Evolutionary conservation across 192 early-diverging fungal genomes (phyloP), one percentile per base, ranked within the genome.

Genomic region (Backusella mclennaniae): DNA sequence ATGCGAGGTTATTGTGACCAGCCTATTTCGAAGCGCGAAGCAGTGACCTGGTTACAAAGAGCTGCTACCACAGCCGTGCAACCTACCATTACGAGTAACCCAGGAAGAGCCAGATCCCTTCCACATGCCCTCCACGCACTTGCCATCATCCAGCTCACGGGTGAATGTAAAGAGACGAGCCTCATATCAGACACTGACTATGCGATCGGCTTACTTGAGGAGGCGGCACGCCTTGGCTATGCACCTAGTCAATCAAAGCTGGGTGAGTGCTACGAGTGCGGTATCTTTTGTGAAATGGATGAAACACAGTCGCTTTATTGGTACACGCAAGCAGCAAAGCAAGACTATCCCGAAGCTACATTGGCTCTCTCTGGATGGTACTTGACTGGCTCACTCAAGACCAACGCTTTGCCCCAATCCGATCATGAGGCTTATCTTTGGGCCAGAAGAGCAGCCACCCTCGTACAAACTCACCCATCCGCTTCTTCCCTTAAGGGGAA

Each of bases 41-140:
- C 94, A 23, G 87, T 97, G 38, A 95, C 92, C 14, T 97, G 94
- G 95, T 87, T 99, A 44, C 98, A 98, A 81, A 85, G 96, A 36
- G 97, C 95, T 4, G 95, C 94, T 0, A 87, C 89, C 36, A 91
- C 92, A 77, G 94, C 97, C 4, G 95, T 96, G 17, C 26, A 21
- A 31, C 44, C 70, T 3, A 44, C 44, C 4, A 44, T 71, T 33
- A 44, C 23, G 5, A 41, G 42, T 29, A 49, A 36, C 14, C 26
- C 26, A 49, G 70, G 44, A 46, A 29, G 14, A 23, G 39, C 69
- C 6, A 63, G 8, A 63, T 63, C 23, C 23, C 35, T 75, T 35
- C 74, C 74, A 5, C 74, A 75, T 44, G 74, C 74, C 0, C 66
- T 75, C 6, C 66, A 75, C 6, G 63, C 74, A 46, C 35, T 75